A percentile compares a stretch with the other conserved stretches of the same genome.
Conservation (phyloP, 306 rosid genomes). For the Malus fusca region DNA sequence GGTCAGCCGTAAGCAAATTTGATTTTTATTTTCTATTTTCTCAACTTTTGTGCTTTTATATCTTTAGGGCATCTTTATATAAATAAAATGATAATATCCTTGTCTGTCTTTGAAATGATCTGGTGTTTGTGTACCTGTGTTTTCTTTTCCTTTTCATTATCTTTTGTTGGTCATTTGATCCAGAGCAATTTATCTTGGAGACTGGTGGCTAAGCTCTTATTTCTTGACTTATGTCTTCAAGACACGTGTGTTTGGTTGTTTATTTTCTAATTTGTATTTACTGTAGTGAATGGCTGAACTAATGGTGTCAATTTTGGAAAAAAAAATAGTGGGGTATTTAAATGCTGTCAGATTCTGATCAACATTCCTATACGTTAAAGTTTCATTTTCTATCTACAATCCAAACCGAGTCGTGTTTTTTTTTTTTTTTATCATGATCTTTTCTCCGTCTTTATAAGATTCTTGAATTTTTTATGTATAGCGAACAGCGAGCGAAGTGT, state of each 20-base stretch:
- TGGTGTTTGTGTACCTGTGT: neutral
- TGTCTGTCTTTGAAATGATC: neutral
- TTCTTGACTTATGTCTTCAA: neutral
- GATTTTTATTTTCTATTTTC: neutral
- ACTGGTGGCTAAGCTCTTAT: neutral
- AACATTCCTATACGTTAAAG: neutral
- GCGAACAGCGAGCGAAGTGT: neutral
- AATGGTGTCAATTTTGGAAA: neutral
- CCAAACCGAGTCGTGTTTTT: neutral
- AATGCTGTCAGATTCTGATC: neutral
- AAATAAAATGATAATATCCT: neutral
- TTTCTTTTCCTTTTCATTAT: neutral
- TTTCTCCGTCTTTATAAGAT: neutral
- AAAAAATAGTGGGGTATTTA: neutral
- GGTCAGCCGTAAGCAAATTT: slow-evolving; percentile 28
- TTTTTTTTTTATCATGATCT: too few species aligned
- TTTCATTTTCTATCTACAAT: neutral
- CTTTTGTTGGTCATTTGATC: neutral
- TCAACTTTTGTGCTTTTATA: neutral
- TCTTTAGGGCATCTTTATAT: neutral
- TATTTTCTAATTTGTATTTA: neutral
- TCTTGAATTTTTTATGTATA: neutral
- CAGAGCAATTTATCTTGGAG: neutral
- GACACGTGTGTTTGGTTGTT: neutral
- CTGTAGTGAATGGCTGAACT: neutral